Conservation (phyloP, 108 stramenopile species). For the Skeletonema marinoi region DNA sequence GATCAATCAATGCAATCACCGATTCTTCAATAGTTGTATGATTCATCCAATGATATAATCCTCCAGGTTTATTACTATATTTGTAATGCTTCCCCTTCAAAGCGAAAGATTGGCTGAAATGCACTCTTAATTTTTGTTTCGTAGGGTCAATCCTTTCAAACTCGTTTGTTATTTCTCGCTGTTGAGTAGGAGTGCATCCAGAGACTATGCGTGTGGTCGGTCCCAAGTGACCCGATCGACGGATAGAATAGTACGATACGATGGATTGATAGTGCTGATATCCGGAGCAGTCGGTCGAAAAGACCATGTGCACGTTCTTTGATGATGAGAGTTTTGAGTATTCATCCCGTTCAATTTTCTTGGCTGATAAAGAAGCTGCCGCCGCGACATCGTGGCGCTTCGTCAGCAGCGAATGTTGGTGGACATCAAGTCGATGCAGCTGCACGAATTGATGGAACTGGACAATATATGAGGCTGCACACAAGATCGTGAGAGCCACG, state of each 20-base stretch:
- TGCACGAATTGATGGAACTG: background rate
- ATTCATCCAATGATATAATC: constrained; percentile 80
- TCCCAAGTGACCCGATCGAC: constrained; percentile 74
- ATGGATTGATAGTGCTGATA: constrained; percentile 95
- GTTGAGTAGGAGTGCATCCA: constrained; percentile 48
- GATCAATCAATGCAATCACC: constrained; percentile 75
- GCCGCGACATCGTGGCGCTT: background rate
- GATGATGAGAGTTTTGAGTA: constrained; percentile 9
- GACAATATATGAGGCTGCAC: background rate
- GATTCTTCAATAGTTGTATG: constrained; percentile 58
- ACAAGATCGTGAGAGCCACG: background rate
- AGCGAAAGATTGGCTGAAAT: constrained; percentile 69
- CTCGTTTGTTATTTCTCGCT: constrained; percentile 22
- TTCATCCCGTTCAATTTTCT: background rate
- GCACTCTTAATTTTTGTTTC: constrained; percentile 48
- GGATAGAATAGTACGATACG: constrained; percentile 76
- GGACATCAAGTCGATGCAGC: background rate
- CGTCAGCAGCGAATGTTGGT: background rate
- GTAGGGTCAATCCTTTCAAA: constrained; percentile 31
- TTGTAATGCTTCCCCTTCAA: constrained; percentile 58
- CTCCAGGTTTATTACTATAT: constrained; percentile 94
- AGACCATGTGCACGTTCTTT: constrained; percentile 47
- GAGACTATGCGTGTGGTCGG: constrained; percentile 89
- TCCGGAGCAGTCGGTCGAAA: constrained; percentile 86
- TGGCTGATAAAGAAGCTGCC: too few relatives aligned